These are phyloP conservation scores for Tetrahymena thermophila DNA, from an alignment of 73 alveolate species.

Conservation along the genomic window DNA sequence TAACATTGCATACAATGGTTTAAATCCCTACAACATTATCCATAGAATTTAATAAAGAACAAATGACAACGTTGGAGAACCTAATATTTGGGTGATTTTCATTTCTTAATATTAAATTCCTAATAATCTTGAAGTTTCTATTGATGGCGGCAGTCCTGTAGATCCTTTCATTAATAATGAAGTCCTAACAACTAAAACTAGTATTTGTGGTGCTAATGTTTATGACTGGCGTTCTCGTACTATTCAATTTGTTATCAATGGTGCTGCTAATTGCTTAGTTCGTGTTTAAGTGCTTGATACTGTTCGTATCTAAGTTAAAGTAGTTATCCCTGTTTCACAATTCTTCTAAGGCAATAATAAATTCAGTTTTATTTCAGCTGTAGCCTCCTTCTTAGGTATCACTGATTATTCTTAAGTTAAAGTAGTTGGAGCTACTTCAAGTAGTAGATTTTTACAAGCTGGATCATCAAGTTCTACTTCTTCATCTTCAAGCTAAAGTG, in stretches of 20 bases:
- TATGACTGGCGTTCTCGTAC: conserved; percentile 31
- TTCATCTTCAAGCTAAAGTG: neutral
- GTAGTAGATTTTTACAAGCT: neutral
- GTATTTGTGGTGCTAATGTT: conserved; percentile 37
- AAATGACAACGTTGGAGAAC: neutral
- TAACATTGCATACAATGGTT: conserved; percentile 7
- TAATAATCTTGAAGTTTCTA: neutral
- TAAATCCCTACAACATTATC: neutral
- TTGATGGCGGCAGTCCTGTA: neutral
- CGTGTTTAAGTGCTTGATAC: neutral
- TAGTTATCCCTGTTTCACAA: neutral
- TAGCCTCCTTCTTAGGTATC: neutral
- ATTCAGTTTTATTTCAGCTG: neutral
- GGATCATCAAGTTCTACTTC: too few species aligned
- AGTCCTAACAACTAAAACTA: conserved; percentile 17
- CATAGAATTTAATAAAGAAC: neutral
- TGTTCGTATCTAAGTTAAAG: neutral
- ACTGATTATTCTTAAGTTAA: neutral
- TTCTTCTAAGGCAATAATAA: neutral
- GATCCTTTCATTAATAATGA: neutral
- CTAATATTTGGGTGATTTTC: neutral
- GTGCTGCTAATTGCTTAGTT: neutral
- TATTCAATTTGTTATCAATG: conserved; percentile 23
- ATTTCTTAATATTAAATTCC: neutral
- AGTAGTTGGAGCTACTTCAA: neutral